A percentile compares a stretch with the other conserved stretches of the same genome.
phyloP scores from a whole-genome alignment of 495 filamentous ascomycete genomes.

The Aeminium ludgeri region DNA sequence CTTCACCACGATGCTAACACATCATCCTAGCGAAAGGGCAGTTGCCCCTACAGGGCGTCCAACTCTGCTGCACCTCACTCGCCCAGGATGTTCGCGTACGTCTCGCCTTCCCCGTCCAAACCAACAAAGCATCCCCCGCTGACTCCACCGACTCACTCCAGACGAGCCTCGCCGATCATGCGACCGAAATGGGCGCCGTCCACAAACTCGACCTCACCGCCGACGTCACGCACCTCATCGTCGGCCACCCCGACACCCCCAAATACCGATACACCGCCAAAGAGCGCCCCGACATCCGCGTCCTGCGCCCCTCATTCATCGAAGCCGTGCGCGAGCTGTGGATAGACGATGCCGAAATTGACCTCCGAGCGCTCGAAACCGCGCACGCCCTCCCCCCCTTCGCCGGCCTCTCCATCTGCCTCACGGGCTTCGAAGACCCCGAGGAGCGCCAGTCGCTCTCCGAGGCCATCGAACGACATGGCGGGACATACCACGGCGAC shows the following conservation, averaged over 20 bases:
- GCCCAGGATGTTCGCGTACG: slow-evolving; percentile 63
- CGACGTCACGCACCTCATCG: slow-evolving; percentile 86
- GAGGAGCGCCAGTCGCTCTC: slow-evolving; percentile 50
- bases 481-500: slow-evolving; percentile 69
- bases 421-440: slow-evolving; percentile 78
- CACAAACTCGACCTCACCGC: slow-evolving; percentile 85
- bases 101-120: slow-evolving; percentile 7
- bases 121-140: slow-evolving; percentile 1
- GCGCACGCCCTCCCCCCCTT: slow-evolving; percentile 45
- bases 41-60: slow-evolving; percentile 55
- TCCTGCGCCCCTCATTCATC: slow-evolving; percentile 65
- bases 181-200: slow-evolving; percentile 66
- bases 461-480: slow-evolving; percentile 45
- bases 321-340: slow-evolving; percentile 66
- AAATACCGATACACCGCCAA: slow-evolving; percentile 94
- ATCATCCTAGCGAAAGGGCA: slow-evolving; percentile 13
- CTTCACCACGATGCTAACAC: no score
- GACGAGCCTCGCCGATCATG: slow-evolving; percentile 52
- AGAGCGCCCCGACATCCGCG: slow-evolving; percentile 67
- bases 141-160: slow-evolving; percentile 21
- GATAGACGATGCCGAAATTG: slow-evolving; percentile 65
- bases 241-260: slow-evolving; percentile 68
- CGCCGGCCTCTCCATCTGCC: slow-evolving; percentile 52
- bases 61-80: slow-evolving; percentile 86
- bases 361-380: slow-evolving; percentile 49